These are phyloP conservation scores for Fusarium illudens DNA, from an alignment of 2,329 filamentous ascomycete genomes.

Conservation along the genomic window DNA sequence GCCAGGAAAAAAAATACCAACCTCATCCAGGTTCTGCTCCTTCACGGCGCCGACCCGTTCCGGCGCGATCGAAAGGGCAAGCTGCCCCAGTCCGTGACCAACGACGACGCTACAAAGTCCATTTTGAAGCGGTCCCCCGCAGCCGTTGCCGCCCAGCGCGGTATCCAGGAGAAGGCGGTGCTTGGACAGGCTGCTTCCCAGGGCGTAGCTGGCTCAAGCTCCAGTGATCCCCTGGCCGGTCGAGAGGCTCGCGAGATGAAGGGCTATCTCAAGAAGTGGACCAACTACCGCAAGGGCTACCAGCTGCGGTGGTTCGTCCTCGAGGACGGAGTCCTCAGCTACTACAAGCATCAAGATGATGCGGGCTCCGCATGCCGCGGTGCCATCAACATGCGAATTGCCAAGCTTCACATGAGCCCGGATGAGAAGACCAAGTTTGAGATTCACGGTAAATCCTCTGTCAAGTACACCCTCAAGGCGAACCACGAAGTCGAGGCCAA, in stretches of 20 bases:
- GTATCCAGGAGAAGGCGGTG: conserved; percentile 97
- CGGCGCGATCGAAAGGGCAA: conserved; percentile 94
- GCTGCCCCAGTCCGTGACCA: conserved; percentile 94
- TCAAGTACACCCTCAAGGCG: conserved; percentile 97
- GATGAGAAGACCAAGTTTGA: conserved; percentile 98
- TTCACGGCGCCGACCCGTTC: conserved; percentile 97
- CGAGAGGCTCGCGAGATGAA: conserved; percentile 97
- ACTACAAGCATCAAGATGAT: conserved; percentile 99
- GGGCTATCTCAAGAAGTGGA: conserved; percentile 99
- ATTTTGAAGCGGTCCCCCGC: conserved; percentile 95
- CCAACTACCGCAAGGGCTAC: conserved; percentile 97
- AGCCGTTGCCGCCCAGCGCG: conserved; percentile 90
- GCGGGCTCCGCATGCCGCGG: conserved; percentile 94
- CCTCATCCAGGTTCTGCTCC: conserved; percentile 86
- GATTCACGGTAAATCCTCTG: conserved; percentile 96
- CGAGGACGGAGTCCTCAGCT: conserved; percentile 95
- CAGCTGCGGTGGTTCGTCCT: conserved; percentile 98
- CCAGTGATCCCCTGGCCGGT: conserved; percentile 71
- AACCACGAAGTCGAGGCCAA: conserved; percentile 99
- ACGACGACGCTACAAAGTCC: conserved; percentile 86
- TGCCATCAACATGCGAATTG: conserved; percentile 98
- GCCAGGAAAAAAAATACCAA: conserved; percentile 86
- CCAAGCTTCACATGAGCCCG: conserved; percentile 91
- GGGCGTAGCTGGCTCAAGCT: conserved; percentile 59
- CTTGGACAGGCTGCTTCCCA: conserved; percentile 76